Conservation (phyloP, 495 filamentous ascomycete species). For the Poronia punctata region DNA sequence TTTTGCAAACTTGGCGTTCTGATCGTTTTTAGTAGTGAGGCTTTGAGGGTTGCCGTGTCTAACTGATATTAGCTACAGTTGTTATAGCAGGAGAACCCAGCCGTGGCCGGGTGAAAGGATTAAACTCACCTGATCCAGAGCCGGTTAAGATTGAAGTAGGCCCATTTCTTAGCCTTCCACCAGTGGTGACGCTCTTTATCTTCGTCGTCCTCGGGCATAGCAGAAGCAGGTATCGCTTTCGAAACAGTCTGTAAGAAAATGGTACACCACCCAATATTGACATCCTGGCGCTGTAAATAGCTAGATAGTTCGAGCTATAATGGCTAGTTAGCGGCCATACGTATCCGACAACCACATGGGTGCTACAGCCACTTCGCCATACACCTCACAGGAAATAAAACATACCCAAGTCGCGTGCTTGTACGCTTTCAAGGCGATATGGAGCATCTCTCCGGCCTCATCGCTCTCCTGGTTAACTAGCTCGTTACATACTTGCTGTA, state of each 20-base stretch:
- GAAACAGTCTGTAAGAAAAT: conserved; percentile 84
- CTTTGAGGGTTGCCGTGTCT: conserved; percentile 83
- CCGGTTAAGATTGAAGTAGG: conserved; percentile 92
- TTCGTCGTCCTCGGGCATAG: conserved; percentile 73
- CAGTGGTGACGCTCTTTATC: conserved; percentile 92
- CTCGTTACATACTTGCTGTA: conserved; percentile 77
- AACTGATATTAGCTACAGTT: conserved; percentile 18
- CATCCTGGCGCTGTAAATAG: conserved; percentile 66
- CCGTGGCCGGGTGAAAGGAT: neutral
- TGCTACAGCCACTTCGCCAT: conserved; percentile 1
- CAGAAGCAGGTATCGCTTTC: conserved; percentile 71
- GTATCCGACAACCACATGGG: no score
- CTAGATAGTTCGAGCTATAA: conserved; percentile 78
- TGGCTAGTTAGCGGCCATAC: conserved; percentile 26
- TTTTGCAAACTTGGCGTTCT: conserved; percentile 75
- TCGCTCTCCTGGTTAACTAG: conserved; percentile 83
- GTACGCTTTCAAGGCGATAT: conserved; percentile 88
- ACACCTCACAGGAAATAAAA: conserved; percentile 13
- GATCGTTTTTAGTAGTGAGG: conserved; percentile 55
- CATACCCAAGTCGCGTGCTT: conserved; percentile 96
- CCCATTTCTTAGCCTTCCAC: conserved; percentile 99
- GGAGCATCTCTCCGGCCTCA: conserved; percentile 95
- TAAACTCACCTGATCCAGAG: conserved; percentile 76
- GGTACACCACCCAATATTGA: conserved; percentile 89
- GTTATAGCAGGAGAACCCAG: neutral